phyloP scores from a whole-genome alignment of 1,139 yeast genomes.

The Zhuliangozyma blackwelliae region DNA sequence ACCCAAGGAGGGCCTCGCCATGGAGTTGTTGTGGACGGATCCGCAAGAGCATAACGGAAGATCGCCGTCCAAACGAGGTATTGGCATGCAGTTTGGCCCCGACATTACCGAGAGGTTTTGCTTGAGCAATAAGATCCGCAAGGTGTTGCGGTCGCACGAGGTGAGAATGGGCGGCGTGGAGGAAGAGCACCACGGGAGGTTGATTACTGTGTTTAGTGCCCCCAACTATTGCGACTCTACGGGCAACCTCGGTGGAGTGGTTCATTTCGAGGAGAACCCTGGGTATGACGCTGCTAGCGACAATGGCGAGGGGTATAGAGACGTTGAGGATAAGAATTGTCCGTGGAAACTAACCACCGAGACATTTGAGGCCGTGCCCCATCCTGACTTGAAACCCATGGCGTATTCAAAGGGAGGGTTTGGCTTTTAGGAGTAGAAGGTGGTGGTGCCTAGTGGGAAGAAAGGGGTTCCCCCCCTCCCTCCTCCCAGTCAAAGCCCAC shows the following conservation, averaged over 20 bases:
- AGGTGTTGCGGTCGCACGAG: constrained; percentile 90
- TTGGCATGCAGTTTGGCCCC: constrained; percentile 95
- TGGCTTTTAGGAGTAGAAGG: constrained; percentile 30
- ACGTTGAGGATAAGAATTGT: constrained; percentile 37
- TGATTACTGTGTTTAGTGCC: constrained; percentile 92
- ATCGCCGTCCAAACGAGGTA: constrained; percentile 88
- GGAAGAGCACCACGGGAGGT: constrained; percentile 77
- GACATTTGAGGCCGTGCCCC: constrained; percentile 77
- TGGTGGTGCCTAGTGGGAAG: not conserved
- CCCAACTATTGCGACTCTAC: constrained; percentile 95
- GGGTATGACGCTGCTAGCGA: constrained; percentile 27
- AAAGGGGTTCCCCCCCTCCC: not conserved
- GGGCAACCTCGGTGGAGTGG: constrained; percentile 87
- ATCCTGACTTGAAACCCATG: constrained; percentile 93
- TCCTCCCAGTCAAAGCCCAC: too few relatives aligned
- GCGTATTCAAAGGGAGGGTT: constrained; percentile 75
- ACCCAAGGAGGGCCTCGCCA: constrained; percentile 85
- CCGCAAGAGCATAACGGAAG: constrained; percentile 81
- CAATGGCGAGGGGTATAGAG: constrained; percentile 51
- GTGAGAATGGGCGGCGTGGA: constrained; percentile 91
- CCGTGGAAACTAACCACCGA: constrained; percentile 51
- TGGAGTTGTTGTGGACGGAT: constrained; percentile 98
- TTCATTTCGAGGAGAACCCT: constrained; percentile 49
- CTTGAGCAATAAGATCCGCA: constrained; percentile 63
- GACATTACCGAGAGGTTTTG: constrained; percentile 84